A percentile compares a stretch with the other conserved stretches of the same genome.
These are phyloP conservation scores for Tetrahymena elliotti DNA, from an alignment of 73 alveolate species.

Conservation along the genomic window DNA sequence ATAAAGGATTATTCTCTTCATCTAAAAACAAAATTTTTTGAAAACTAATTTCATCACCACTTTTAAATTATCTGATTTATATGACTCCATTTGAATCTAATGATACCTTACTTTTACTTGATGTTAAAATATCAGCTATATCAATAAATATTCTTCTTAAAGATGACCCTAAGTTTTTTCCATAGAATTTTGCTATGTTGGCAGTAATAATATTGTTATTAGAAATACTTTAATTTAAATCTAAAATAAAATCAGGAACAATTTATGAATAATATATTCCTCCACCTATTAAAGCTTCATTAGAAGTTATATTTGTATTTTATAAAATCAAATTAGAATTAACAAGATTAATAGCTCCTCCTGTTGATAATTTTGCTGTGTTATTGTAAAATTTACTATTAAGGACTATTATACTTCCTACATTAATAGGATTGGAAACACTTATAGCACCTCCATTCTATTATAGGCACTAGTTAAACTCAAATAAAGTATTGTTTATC, in stretches of 20 bases:
- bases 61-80: too few relatives aligned
- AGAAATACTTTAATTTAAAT: neutral
- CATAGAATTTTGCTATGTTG: neutral
- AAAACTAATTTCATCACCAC: too few relatives aligned
- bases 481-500: neutral
- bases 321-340: neutral
- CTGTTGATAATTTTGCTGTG: neutral
- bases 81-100: too few relatives aligned
- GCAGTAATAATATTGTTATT: neutral
- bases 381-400: neutral
- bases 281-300: neutral
- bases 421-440: too few relatives aligned
- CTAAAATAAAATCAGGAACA: neutral
- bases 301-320: neutral
- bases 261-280: neutral
- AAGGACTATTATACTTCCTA: neutral
- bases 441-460: neutral
- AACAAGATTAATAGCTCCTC: neutral
- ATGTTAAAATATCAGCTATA: neutral
- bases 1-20: too few relatives aligned
- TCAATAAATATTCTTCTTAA: neutral
- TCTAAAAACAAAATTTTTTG: too few relatives aligned
- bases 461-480: neutral
- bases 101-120: neutral
- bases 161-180: neutral